phyloP scores from a whole-genome alignment of 2,329 filamentous ascomycete genomes.

The Pestalotiopsis sp. region DNA sequence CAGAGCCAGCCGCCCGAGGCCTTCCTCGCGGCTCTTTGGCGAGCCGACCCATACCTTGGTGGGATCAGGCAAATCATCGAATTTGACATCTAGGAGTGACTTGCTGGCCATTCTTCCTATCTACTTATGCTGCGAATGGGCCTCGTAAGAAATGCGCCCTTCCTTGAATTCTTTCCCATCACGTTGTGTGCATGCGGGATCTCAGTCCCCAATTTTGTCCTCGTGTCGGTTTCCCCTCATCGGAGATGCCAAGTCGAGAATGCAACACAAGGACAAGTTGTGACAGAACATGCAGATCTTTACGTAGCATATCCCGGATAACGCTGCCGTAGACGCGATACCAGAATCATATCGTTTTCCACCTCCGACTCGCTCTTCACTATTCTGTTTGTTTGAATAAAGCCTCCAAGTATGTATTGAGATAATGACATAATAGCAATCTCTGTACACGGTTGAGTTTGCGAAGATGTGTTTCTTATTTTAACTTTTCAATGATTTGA shows the following conservation, averaged over 20 bases:
- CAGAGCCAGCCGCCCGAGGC: constrained; percentile 51
- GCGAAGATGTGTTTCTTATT: too few relatives aligned
- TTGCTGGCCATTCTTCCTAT: background rate
- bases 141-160: background rate
- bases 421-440: too few relatives aligned
- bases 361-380: too few relatives aligned
- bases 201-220: background rate
- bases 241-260: background rate
- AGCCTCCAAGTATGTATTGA: too few relatives aligned
- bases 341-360: background rate
- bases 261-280: background rate
- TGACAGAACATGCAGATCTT: background rate
- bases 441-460: too few relatives aligned
- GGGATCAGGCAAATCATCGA: constrained; percentile 47
- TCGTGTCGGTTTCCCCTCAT: background rate
- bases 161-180: background rate
- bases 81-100: background rate
- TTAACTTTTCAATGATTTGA: too few relatives aligned
- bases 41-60: constrained; percentile 49
- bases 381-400: too few relatives aligned
- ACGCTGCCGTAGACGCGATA: background rate
- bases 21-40: constrained; percentile 51
- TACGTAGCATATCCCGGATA: background rate
- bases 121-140: background rate
- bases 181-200: background rate